Evolutionary conservation across 1,139 yeast species (phyloP), one percentile per base, ranked within the genome.

Genomic region (Nakaseomyces bracarensis): DNA sequence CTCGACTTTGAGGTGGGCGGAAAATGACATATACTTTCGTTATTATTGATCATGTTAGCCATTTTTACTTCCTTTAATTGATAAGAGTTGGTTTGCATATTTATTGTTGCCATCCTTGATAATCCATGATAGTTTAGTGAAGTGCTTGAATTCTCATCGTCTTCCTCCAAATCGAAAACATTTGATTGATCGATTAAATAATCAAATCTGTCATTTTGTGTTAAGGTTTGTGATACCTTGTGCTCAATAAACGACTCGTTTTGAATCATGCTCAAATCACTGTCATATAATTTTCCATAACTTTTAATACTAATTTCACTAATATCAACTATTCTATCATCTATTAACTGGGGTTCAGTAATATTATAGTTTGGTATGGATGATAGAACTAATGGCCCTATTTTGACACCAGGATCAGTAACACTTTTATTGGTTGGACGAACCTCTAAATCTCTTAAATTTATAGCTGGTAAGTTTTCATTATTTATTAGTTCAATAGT

Each of bases 391-490:
- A 33, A 15, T 20, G 36, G 26, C 4, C 36, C 36, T 13, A 33
- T 21, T 33, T 33, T 33, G 3, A 33, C 26, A 4, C 26, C 36
- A 13, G 36, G 36, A 14, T 33, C 36, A 7, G 36, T 33, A 4
- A 33, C 25, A 21, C 26, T 13, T 21, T 33, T 33, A 3, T 11
- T 21, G 4, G 13, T 33, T 13, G 36, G 36, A 9, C 36, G 36
- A 20, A 33, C 16, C n/a, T 33, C 36, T 21, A 33, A 21, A 13
- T 33, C 36, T 13, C 36, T 11, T 15, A 33, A 20, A n/a, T 33
- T 33, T 4, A 33, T 33, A 1, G 36, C 34, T 8, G 13, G 22
- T 4, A 6, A 7, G 13, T 16, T 8, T 9, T 30, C 11, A 13
- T 9, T 18, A 18, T 11, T 18, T 11, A 30, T 15, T 4, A 16